Evolutionary conservation across 176 grass and related monocot species (phyloP), one percentile per base, ranked within the genome.

Genomic region (Oryza rufipogon): DNA sequence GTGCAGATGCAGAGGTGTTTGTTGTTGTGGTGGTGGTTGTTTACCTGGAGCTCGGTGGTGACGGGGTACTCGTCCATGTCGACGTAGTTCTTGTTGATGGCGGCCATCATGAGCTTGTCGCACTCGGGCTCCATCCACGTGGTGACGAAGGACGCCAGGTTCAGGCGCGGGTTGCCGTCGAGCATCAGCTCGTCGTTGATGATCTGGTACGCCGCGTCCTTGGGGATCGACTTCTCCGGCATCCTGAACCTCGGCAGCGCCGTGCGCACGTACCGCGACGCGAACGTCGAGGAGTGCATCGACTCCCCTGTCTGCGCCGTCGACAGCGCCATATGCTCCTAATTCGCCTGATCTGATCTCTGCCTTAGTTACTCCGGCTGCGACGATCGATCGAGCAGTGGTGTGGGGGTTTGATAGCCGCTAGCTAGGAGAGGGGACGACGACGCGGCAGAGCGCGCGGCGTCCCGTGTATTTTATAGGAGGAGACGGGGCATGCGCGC

Each of bases 161-260:
- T 99, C 41, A 99, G 89, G 28, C 96, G 86, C 48, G 96, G 96
- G 90, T 99, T 99, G 46, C 96, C 93, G 85, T 99, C 96, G 7
- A 99, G 93, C 96, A 99, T 99, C 78, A 99, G 93, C 86, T 99
- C 96, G 70, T 99, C 96, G 71, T 92, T 99, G 78, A 99, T 99
- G 87, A 96, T 99, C 89, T 99, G 96, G 83, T 99, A 99, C 38
- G 96, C 96, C 39, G 96, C 96, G 87, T 96, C 96, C 86, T 96
- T 99, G 8, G 89, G 87, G 68, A 88, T 90, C 34, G 84, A 91
- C 54, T 89, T 46, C 23, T 89, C 92, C 52, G 87, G 85, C 5
- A 91, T 76, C 68, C 70, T 76, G 78, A 85, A 92, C 81, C 88
- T 89, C 5, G 58, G 58, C 58, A 63, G 20, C 58, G 58, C 58